phyloP scores from a whole-genome alignment of 345 rosid species.

The Abelmoschus esculentus region DNA sequence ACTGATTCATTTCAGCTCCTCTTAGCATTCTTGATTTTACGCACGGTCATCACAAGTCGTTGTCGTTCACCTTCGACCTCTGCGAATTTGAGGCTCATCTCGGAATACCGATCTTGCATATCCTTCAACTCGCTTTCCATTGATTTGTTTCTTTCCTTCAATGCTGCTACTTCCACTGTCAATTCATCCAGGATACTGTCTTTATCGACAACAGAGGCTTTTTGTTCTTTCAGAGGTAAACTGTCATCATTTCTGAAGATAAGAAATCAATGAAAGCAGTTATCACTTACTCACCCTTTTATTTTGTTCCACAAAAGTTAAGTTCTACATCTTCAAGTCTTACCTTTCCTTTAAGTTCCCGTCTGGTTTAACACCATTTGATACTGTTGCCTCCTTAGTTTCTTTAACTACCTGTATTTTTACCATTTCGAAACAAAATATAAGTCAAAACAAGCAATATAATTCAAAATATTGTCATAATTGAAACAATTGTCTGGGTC shows the following conservation, averaged over 20 bases:
- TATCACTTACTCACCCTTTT: constrained; percentile 1
- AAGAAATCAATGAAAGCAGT: background rate
- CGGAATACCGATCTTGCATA: constrained; percentile 84
- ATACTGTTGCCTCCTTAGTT: background rate
- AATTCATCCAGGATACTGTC: constrained; percentile 18
- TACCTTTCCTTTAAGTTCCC: constrained; percentile 37
- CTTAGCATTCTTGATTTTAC: constrained; percentile 63
- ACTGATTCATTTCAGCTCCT: constrained; percentile 24
- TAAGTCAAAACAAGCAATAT: background rate
- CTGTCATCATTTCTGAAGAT: constrained; percentile 14
- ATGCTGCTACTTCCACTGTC: constrained; percentile 32
- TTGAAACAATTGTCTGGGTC: background rate
- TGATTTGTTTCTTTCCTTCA: constrained; percentile 45
- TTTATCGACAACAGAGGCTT: constrained; percentile 4
- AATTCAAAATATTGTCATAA: background rate
- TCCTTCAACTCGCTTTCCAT: constrained; percentile 85
- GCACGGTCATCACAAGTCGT: constrained; percentile 76
- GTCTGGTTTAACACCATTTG: constrained; percentile 13
- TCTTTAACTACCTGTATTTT: constrained; percentile 23
- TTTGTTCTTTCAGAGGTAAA: constrained; percentile 15
- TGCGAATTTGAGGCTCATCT: constrained; percentile 84
- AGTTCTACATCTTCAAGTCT: constrained; percentile 3
- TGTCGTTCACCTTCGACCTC: constrained; percentile 99
- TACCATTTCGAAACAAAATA: constrained; percentile 9
- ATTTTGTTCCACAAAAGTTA: background rate